These are phyloP conservation scores for Globisporangium paddicum DNA, from an alignment of 352 stramenopile species.

Conservation along the genomic window DNA sequence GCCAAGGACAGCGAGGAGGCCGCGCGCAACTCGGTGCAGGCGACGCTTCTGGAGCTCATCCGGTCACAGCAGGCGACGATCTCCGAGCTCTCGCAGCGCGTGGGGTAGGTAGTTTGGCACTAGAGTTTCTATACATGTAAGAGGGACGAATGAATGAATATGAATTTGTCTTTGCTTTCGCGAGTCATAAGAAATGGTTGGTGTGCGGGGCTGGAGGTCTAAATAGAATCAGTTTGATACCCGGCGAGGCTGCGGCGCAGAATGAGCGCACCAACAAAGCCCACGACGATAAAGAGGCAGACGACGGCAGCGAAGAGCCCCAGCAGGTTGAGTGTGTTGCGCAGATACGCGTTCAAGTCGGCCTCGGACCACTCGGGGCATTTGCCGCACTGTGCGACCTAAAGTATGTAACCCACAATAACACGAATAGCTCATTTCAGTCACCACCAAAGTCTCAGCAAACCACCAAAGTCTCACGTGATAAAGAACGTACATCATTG, in stretches of 20 bases:
- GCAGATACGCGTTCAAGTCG: conserved; percentile 69
- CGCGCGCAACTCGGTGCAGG: conserved; percentile 62
- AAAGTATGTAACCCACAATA: background rate
- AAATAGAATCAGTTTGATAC: conserved; percentile 86
- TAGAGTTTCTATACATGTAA: background rate
- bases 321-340: conserved; percentile 54
- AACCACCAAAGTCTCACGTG: background rate
- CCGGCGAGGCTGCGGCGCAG: conserved; percentile 66
- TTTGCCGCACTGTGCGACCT: conserved; percentile 67
- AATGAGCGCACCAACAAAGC: conserved; percentile 60
- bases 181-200: background rate
- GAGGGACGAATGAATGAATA: conserved; percentile 18
- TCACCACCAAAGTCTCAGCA: background rate
- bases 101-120: background rate
- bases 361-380: conserved; percentile 73
- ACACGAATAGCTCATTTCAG: conserved; percentile 6
- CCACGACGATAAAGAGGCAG: conserved; percentile 74
- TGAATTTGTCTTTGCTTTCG: conserved; percentile 13
- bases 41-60: conserved; percentile 49
- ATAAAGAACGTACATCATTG: conserved; percentile 48
- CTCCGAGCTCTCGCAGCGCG: conserved; percentile 27
- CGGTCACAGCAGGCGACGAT: conserved; percentile 34
- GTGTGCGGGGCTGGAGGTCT: background rate
- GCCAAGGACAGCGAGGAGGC: conserved; percentile 71
- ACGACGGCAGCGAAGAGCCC: conserved; percentile 63